phyloP scores from a whole-genome alignment of 805 yeast species.

The Teunomyces pallodes region DNA sequence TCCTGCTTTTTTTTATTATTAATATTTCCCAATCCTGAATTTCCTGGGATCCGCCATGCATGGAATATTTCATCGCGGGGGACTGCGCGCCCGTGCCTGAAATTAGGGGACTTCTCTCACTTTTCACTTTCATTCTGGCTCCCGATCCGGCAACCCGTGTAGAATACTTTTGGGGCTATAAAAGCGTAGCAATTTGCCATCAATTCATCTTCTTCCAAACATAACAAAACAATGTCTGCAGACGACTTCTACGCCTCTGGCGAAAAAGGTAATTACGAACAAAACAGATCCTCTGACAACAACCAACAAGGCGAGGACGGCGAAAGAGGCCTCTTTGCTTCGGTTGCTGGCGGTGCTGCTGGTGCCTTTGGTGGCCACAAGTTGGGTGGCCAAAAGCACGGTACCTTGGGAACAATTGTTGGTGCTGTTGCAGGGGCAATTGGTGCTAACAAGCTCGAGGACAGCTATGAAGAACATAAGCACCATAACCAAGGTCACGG shows the following conservation, averaged over 20 bases:
- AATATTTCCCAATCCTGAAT: no score
- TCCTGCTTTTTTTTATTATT: no score
- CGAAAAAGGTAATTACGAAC: slow-evolving; percentile 17
- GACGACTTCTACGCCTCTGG: slow-evolving; percentile 28
- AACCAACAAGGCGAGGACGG: slow-evolving; percentile 18
- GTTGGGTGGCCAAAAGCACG: slow-evolving; percentile 21
- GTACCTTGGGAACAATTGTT: slow-evolving; percentile 25
- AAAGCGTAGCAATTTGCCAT: background rate
- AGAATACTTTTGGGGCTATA: background rate
- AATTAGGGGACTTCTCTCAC: no score
- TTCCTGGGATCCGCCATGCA: no score
- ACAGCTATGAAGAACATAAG: slow-evolving; percentile 16
- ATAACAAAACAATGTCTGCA: slow-evolving; percentile 19
- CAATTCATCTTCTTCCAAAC: background rate
- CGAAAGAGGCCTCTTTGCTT: slow-evolving; percentile 25
- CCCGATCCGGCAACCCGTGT: background rate
- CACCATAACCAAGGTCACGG: slow-evolving; percentile 6
- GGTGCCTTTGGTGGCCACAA: slow-evolving; percentile 29
- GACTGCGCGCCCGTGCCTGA: no score
- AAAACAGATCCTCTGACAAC: slow-evolving; percentile 8
- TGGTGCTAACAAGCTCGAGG: slow-evolving; percentile 27
- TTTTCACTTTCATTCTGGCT: no score
- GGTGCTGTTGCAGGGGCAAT: slow-evolving; percentile 31
- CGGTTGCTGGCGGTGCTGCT: slow-evolving; percentile 30
- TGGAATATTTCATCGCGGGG: no score